Base-by-base conservation (phyloP, 805 yeast genomes). In the Grigorovia yakushimaensis region DNA sequence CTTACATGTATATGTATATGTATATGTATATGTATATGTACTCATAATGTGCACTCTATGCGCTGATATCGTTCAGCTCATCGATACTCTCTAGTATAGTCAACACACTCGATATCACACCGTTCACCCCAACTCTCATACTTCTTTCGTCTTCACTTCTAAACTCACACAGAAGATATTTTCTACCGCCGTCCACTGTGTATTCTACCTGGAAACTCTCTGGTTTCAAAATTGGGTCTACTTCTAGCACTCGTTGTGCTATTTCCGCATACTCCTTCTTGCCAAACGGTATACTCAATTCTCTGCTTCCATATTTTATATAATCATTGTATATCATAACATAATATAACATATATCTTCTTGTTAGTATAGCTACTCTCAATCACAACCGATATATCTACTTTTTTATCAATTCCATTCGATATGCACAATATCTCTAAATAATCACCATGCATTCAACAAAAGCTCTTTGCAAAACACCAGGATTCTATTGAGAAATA, bases 81-180 rank as follows among this genome's bases (percentile, higher is more conserved):
- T 86, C 94, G 54, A 88, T 69, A 47, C 94, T 82, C 67, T 88
- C 96, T 1, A 88, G 69, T 2, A 84, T 76, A 0, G 93, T 81
- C 57, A 82, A 82, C 47, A 87, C 62, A 51, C 81, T 82, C 59
- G 88, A 96, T 47, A 89, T 70, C 17, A 84, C 76, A 53, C 82
- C 83, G 64, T 88, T 87, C 18, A 84, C 86, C 8, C 94, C 94
- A 5, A 88, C 95, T 51, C 97, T 70, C 45, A 88, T 73, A 6
- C 81, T 81, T 41, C 96, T 69, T 53, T 84, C 94, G 44, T 85
- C 80, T 0, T 72, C 70, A 1, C 88, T 87, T 7, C 68, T 61
- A 54, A 86, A 84, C 1, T 56, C 51, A 24, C 81, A 74, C 2
- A 61, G 49, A 39, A 87, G 67, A n/a, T n/a, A n/a, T n/a, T n/a